Evolutionary conservation across 2,329 filamentous ascomycete genomes (phyloP).

Genomic region (Rutstroemia sp.): DNA sequence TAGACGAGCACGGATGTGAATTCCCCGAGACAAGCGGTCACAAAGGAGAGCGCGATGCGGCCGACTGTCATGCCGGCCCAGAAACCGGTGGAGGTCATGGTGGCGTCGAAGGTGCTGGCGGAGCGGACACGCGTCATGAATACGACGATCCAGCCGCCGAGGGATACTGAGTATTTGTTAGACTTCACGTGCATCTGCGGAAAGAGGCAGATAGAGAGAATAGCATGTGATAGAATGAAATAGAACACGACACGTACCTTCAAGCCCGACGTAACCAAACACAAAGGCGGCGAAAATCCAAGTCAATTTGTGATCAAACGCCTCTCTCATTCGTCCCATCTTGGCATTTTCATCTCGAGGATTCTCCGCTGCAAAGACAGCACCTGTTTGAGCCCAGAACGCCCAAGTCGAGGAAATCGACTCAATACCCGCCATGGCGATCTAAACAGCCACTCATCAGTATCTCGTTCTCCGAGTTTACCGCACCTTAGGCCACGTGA

Average conservation of each 20-base stretch:
- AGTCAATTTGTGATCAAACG: conserved; percentile 41
- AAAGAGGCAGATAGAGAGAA: no score
- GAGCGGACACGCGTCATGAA: conserved; percentile 80
- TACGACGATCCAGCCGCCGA: conserved; percentile 75
- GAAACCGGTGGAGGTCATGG: conserved; percentile 73
- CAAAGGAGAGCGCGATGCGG: conserved; percentile 65
- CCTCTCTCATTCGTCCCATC: conserved; percentile 21
- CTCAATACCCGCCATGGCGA: conserved; percentile 50
- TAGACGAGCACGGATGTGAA: conserved; percentile 60
- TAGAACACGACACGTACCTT: conserved; percentile 31
- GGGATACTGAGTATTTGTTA: conserved; percentile 41
- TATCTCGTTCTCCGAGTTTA: no score
- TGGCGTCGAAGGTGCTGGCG: conserved; percentile 62
- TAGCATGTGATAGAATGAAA: no score
- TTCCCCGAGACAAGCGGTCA: conserved; percentile 69
- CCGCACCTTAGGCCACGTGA: not conserved
- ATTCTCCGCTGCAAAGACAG: conserved; percentile 43
- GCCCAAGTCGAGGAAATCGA: conserved; percentile 41
- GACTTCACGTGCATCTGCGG: no score
- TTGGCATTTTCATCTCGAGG: conserved; percentile 37
- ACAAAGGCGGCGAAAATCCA: conserved; percentile 69
- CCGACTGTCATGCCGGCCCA: conserved; percentile 79
- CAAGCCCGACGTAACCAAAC: conserved; percentile 70
- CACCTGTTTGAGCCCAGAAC: conserved; percentile 57
- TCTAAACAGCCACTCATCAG: conserved; percentile 24